Evolutionary conservation across 2,329 filamentous ascomycete species (phyloP), one percentile per base, ranked within the genome.

Genomic region (Bimuria novae-zelandiae): DNA sequence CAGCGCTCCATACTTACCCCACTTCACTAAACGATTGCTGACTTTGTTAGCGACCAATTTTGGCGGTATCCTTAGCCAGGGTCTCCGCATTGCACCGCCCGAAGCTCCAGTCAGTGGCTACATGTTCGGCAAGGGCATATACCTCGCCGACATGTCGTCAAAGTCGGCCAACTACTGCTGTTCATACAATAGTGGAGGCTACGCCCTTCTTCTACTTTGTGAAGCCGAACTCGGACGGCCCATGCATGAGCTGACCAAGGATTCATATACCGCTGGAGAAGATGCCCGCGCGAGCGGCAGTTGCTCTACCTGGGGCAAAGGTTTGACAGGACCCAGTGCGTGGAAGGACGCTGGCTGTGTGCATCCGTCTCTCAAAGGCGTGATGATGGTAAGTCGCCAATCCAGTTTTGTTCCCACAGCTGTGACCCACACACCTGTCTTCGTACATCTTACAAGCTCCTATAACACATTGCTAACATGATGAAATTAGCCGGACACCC

Each of bases 41-140:
- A 44, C 27, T 14, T 33, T 21, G n/a, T 17, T 17, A 29, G 83
- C 81, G 27, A 94, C 89, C 47, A 96, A 96, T 71, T 96, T 87
- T 60, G 90, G 88, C 66, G 92, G 91, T 67, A 96, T 96, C 54
- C 83, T 96, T 36, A 89, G 86, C 51, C 90, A 96, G 72, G 92
- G 92, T 59, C 82, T 96, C 6, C 88, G 90, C n/a, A 96, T 96
- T 60, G 92, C 92, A 6, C 92, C 92, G 0, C 88, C 88, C 0
- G 88, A 95, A 71, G 91, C 91, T 0, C 92, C 90, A 0, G 86
- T 86, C 0, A 83, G 80, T 4, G 90, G 90, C 1, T 92, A 93
- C 77, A 93, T 93, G 89, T 96, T 95, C 61, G 91, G 88, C 52
- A 95, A 95, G 73, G 91, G 91, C 39, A 89, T 96, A 41, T 96